Conservation (phyloP, 495 filamentous ascomycete genomes). For the Aspergillus cristatus region DNA sequence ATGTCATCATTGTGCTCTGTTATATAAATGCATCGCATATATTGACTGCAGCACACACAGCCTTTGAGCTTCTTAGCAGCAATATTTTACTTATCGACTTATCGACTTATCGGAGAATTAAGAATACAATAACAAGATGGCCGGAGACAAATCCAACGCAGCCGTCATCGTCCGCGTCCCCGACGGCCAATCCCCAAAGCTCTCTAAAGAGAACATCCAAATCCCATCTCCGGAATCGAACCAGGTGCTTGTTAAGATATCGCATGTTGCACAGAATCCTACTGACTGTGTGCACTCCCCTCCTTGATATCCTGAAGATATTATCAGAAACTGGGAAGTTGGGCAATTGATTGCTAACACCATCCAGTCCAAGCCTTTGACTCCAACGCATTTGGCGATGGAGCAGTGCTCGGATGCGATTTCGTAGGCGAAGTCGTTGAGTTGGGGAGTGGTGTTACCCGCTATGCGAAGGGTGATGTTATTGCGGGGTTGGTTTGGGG, state of each 20-base stretch:
- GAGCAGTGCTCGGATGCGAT: constrained; percentile 40
- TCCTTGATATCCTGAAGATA: not conserved
- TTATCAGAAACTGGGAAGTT: not conserved
- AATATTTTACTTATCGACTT: no score
- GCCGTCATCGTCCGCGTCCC: not conserved
- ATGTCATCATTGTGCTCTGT: no score
- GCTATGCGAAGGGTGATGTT: constrained; percentile 32
- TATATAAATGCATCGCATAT: no score
- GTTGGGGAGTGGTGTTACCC: constrained; percentile 34
- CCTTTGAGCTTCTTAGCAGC: no score
- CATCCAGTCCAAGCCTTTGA: constrained; percentile 19
- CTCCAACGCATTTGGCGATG: constrained; percentile 19
- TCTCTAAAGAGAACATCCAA: not conserved
- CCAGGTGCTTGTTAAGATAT: constrained; percentile 20
- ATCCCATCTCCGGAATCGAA: constrained; percentile 1
- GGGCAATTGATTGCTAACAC: not conserved
- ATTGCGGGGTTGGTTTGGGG: constrained; percentile 20
- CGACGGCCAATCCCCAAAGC: not conserved
- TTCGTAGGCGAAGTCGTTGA: constrained; percentile 41
- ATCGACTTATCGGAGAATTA: no score
- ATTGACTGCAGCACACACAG: no score
- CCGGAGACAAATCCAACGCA: no score
- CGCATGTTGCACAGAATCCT: constrained; percentile 22
- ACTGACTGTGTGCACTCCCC: constrained; percentile 17
- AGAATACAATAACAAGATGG: no score